Evolutionary conservation across 768 basidiomycete species (phyloP).

Genomic region (Guyanaporus albipodus): DNA sequence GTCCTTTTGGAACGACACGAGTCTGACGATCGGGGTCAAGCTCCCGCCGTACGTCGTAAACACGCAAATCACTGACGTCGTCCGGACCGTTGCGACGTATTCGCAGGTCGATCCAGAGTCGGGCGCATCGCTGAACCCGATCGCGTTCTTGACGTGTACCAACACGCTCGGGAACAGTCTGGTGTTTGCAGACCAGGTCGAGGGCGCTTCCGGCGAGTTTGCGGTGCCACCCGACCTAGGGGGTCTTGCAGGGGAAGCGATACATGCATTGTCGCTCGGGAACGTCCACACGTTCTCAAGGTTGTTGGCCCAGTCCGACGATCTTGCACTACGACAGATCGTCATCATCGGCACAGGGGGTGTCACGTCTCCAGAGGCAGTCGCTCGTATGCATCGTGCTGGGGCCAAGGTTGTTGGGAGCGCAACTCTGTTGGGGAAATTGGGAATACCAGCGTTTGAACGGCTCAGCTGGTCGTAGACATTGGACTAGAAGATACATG

Average conservation of each 20-base stretch:
- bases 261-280: conserved; percentile 76
- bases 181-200: conserved; percentile 55
- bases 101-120: conserved; percentile 16
- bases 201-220: conserved; percentile 30
- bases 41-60: conserved; percentile 69
- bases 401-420: conserved; percentile 72
- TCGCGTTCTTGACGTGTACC: conserved; percentile 75
- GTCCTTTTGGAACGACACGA: conserved; percentile 44
- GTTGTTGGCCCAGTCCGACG: conserved; percentile 43
- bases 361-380: conserved; percentile 58
- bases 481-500: conserved; percentile 14
- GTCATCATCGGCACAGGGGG: conserved; percentile 81
- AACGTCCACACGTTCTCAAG: conserved; percentile 63
- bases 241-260: conserved; percentile 70
- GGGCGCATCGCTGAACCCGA: conserved; percentile 37
- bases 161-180: conserved; percentile 76
- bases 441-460: conserved; percentile 53
- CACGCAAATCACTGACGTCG: conserved; percentile 55
- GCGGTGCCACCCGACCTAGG: conserved; percentile 65
- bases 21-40: conserved; percentile 70
- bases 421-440: conserved; percentile 52
- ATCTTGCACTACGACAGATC: conserved; percentile 44
- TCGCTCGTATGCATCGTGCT: conserved; percentile 63
- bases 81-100: conserved; percentile 44
- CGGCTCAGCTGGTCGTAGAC: conserved; percentile 25